Evolutionary conservation across 139 green algal species (phyloP).

Genomic region (Klebsormidium nitens): DNA sequence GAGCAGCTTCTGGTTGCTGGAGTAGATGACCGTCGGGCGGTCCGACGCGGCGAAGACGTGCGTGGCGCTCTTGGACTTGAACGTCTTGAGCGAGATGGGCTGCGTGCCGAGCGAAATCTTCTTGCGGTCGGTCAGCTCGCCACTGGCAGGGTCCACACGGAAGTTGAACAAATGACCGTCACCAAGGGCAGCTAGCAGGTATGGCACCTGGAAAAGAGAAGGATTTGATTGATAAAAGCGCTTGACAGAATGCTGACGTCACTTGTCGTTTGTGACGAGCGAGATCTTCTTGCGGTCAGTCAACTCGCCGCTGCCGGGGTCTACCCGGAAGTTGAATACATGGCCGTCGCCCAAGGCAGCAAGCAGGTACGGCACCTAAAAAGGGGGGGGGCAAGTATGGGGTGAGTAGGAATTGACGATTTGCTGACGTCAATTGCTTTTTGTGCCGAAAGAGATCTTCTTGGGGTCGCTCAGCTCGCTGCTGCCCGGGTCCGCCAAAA

Average conservation of each 20-base stretch:
- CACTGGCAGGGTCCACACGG: constrained; percentile 24
- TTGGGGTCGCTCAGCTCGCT: constrained; percentile 62
- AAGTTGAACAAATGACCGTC: constrained; percentile 63
- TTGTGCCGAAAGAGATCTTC: constrained; percentile 79
- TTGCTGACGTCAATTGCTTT: no score
- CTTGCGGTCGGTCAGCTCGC: constrained; percentile 63
- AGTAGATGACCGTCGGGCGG: constrained; percentile 92
- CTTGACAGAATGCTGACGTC: no score
- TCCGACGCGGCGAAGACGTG: constrained; percentile 90
- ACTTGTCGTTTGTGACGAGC: constrained; percentile 84
- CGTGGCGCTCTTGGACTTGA: constrained; percentile 49
- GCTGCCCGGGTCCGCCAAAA: constrained; percentile 29
- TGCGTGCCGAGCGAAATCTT: constrained; percentile 83
- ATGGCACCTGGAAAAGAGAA: constrained; percentile 49
- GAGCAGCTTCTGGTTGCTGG: constrained; percentile 84
- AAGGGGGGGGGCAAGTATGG: no score
- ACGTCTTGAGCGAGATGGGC: constrained; percentile 76
- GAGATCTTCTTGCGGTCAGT: constrained; percentile 73
- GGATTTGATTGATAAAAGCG: no score
- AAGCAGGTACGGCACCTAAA: constrained; percentile 70
- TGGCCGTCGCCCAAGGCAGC: constrained; percentile 74
- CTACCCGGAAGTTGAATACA: constrained; percentile 46
- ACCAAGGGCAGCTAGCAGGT: constrained; percentile 76
- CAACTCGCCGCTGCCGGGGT: constrained; percentile 35
- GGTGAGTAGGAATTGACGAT: no score